These are phyloP conservation scores for Stagonosporopsis chrysanthemi DNA, from an alignment of 2,329 filamentous ascomycete species.

Conservation along the genomic window DNA sequence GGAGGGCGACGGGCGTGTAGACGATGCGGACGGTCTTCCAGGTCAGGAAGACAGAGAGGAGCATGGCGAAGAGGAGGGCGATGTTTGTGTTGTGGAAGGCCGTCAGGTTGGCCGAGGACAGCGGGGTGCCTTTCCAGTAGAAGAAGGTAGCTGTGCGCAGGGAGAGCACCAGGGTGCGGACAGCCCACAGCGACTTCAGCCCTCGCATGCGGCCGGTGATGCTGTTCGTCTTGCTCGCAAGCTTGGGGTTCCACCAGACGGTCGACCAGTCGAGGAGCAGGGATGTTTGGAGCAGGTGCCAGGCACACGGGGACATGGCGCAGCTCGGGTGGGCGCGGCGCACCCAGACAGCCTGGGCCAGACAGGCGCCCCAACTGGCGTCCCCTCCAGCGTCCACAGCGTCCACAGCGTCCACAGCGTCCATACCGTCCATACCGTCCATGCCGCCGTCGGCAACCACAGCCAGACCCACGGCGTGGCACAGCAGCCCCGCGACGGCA, in stretches of 20 bases:
- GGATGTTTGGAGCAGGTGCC: slow-evolving; percentile 38
- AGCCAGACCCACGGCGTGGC: slow-evolving; percentile 44
- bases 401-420: too few relatives aligned
- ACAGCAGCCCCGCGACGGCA: slow-evolving; percentile 43
- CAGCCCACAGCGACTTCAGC: slow-evolving; percentile 69
- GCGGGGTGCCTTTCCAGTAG: slow-evolving; percentile 34
- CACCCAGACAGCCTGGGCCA: slow-evolving; percentile 29
- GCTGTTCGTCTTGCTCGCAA: slow-evolving; percentile 68
- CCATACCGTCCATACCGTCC: too few relatives aligned
- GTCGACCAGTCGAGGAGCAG: slow-evolving; percentile 61
- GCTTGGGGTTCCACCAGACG: slow-evolving; percentile 73
- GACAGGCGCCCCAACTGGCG: slow-evolving; percentile 30
- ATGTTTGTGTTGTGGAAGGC: slow-evolving; percentile 61
- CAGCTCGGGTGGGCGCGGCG: slow-evolving; percentile 36
- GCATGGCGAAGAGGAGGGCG: slow-evolving; percentile 56
- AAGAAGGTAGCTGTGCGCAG: slow-evolving; percentile 58
- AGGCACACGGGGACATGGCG: slow-evolving; percentile 32
- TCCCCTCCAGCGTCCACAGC: slow-evolving; percentile 4
- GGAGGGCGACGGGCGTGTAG: slow-evolving; percentile 50
- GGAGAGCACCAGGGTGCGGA: slow-evolving; percentile 67
- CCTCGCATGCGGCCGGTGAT: slow-evolving; percentile 62
- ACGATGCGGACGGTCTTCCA: slow-evolving; percentile 65
- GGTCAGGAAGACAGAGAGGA: slow-evolving; percentile 36
- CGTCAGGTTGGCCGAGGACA: slow-evolving; percentile 27
- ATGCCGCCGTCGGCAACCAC: slow-evolving; percentile 21